phyloP scores from a whole-genome alignment of 2,329 filamentous ascomycete genomes.

The Xylariaceae sp. region DNA sequence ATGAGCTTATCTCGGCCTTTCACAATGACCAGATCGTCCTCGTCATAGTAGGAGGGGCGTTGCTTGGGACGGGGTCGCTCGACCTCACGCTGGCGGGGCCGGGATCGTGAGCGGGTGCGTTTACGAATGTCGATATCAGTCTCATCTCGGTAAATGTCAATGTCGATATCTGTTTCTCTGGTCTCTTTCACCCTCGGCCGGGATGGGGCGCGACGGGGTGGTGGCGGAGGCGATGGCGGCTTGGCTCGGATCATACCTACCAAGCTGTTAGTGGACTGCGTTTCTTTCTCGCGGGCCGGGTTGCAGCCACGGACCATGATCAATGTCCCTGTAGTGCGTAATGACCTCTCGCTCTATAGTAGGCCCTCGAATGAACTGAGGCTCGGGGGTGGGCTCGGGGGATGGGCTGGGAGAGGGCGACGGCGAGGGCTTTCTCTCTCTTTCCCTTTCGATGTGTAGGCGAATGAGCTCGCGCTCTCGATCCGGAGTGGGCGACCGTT shows the following conservation, averaged over 20 bases:
- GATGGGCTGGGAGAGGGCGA: constrained; percentile 46
- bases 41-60: constrained; percentile 36
- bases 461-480: constrained; percentile 42
- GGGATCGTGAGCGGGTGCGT: constrained; percentile 35
- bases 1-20: constrained; percentile 48
- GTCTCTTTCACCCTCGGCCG: constrained; percentile 49
- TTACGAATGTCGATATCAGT: constrained; percentile 56
- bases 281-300: not conserved
- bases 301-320: constrained; percentile 63
- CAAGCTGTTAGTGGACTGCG: constrained; percentile 12
- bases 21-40: constrained; percentile 66
- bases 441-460: constrained; percentile 46
- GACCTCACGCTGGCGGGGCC: constrained; percentile 29
- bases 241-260: constrained; percentile 44
- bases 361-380: constrained; percentile 67
- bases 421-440: constrained; percentile 38
- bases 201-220: constrained; percentile 44
- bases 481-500: constrained; percentile 36
- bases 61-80: constrained; percentile 35
- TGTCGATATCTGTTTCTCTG: constrained; percentile 59
- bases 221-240: constrained; percentile 45
- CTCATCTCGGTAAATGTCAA: constrained; percentile 49
- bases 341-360: constrained; percentile 86
- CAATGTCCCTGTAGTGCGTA: constrained; percentile 81
- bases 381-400: constrained; percentile 54